These are phyloP conservation scores for Tetrapyrgos nigripes DNA, from an alignment of 1,284 basidiomycete species.

Conservation along the genomic window DNA sequence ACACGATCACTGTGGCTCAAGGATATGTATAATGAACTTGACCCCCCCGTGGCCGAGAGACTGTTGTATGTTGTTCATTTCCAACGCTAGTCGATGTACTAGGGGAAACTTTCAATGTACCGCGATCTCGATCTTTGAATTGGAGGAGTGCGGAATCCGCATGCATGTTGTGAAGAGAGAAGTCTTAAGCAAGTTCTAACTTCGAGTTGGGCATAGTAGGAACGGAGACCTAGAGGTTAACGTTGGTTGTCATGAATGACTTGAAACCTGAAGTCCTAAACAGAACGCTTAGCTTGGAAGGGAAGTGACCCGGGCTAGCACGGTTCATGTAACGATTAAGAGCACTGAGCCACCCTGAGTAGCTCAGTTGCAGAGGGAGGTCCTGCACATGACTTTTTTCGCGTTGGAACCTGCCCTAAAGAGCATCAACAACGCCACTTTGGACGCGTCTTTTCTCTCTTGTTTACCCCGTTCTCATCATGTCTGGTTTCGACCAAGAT, in stretches of 20 bases:
- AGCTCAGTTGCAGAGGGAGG: too few relatives aligned
- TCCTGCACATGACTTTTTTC: not conserved
- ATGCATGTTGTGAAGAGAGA: not conserved
- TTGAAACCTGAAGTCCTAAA: not conserved
- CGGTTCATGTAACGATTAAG: not conserved
- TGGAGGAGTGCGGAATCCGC: not conserved
- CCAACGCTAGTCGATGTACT: too few relatives aligned
- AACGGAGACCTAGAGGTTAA: too few relatives aligned
- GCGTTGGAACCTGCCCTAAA: conserved; percentile 12
- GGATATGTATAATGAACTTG: too few relatives aligned
- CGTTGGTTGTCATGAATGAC: too few relatives aligned
- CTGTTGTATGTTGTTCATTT: too few relatives aligned
- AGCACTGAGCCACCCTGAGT: not conserved
- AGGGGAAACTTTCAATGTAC: too few relatives aligned
- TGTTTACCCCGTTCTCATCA: conserved; percentile 27
- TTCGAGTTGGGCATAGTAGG: too few relatives aligned
- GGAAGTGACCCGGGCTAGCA: not conserved
- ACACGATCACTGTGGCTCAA: too few relatives aligned
- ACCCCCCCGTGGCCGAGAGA: too few relatives aligned
- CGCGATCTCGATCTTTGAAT: not conserved
- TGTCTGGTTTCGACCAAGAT: conserved; percentile 81
- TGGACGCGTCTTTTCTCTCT: not conserved
- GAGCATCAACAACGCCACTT: not conserved
- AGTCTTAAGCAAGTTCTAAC: too few relatives aligned
- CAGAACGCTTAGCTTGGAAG: not conserved